These are phyloP conservation scores for Debaryomyces hansenii DNA, from an alignment of 805 yeast species.

Conservation along the genomic window DNA sequence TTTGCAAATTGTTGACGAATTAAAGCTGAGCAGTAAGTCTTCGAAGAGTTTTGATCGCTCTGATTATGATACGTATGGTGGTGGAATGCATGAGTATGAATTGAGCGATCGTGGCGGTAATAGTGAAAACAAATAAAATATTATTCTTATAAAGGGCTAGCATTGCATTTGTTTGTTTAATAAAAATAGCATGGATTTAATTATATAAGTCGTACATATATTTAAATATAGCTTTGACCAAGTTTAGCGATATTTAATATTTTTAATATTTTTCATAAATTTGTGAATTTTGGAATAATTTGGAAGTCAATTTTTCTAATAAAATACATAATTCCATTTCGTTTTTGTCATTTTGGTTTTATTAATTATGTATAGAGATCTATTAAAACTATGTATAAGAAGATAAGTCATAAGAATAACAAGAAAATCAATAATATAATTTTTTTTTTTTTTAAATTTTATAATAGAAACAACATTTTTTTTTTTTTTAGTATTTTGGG, in stretches of 20 bases:
- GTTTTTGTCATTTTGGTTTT: constrained; percentile 2
- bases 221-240: no score
- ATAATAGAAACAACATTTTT: neutral
- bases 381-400: constrained; percentile 3
- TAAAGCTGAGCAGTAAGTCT: constrained; percentile 1
- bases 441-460: neutral
- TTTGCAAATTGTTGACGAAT: constrained; percentile 21
- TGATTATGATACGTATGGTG: neutral
- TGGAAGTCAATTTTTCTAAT: no score
- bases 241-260: no score
- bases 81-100: no score
- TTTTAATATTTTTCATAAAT: no score
- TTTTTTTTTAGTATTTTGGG: neutral
- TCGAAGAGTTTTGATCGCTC: neutral
- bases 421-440: constrained; percentile 1
- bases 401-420: constrained; percentile 2
- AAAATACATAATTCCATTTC: neutral
- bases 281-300: no score
- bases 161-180: no score
- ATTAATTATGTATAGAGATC: neutral
- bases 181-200: no score
- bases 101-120: no score
- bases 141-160: no score
- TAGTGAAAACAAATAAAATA: no score
- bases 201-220: no score